A percentile compares a stretch with the other conserved stretches of the same genome.
phyloP scores from a whole-genome alignment of 495 filamentous ascomycete species.

The Neurospora sp. region DNA sequence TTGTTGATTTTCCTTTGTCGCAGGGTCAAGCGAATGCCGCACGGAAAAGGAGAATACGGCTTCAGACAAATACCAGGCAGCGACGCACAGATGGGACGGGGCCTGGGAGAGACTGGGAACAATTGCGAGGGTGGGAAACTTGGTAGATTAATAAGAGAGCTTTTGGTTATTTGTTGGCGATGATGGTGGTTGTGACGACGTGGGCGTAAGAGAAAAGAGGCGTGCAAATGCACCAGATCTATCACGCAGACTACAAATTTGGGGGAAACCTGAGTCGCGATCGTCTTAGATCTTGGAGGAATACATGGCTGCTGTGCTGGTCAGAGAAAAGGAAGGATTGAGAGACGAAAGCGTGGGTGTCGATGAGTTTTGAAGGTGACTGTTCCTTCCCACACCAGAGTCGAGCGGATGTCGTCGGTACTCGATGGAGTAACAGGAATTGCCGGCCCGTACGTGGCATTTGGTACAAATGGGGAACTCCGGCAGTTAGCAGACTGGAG shows the following conservation, averaged over 20 bases:
- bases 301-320: not conserved
- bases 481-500: not conserved
- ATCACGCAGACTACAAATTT: not conserved
- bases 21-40: not conserved
- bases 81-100: not conserved
- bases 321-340: not conserved
- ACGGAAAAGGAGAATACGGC: not conserved
- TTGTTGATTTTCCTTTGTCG: not conserved
- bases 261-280: not conserved
- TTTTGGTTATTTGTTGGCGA: not conserved
- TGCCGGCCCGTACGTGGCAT: not conserved
- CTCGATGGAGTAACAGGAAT: not conserved
- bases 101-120: not conserved
- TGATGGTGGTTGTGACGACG: not conserved
- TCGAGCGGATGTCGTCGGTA: not conserved
- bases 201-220: not conserved
- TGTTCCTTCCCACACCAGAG: not conserved
- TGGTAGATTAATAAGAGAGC: not conserved
- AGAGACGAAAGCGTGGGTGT: not conserved
- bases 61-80: not conserved
- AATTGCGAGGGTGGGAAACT: not conserved
- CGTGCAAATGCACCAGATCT: not conserved
- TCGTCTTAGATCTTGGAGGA: not conserved
- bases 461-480: not conserved
- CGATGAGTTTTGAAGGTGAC: not conserved